These are phyloP conservation scores for Eremothecium gossypii DNA, from an alignment of 1,139 yeast species.

Conservation along the genomic window DNA sequence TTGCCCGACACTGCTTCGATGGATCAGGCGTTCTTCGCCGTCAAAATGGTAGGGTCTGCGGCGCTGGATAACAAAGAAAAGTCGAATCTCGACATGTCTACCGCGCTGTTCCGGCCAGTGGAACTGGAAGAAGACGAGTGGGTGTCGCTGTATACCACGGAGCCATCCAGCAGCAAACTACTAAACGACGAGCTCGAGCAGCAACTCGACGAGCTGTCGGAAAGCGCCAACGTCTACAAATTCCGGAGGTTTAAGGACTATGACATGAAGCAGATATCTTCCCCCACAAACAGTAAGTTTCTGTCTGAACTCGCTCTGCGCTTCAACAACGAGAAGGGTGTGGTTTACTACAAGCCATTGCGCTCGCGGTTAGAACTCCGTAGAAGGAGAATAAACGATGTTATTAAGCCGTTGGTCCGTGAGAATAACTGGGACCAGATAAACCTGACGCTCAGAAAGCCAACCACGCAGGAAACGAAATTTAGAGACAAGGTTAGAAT, in stretches of 20 bases:
- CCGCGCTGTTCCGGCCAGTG: slow-evolving; percentile 69
- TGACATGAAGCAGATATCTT: slow-evolving; percentile 58
- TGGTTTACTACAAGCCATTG: slow-evolving; percentile 70
- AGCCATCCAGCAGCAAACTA: slow-evolving; percentile 38
- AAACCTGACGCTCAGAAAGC: slow-evolving; percentile 27
- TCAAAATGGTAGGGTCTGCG: slow-evolving; percentile 78
- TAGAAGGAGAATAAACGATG: slow-evolving; percentile 64
- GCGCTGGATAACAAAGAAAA: slow-evolving; percentile 40
- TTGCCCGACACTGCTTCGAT: slow-evolving; percentile 84
- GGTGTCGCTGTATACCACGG: slow-evolving; percentile 63
- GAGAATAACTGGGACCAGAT: slow-evolving; percentile 35
- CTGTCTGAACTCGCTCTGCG: slow-evolving; percentile 48
- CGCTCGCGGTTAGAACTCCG: slow-evolving; percentile 72
- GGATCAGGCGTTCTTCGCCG: slow-evolving; percentile 64
- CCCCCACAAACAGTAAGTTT: slow-evolving; percentile 39
- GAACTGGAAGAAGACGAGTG: slow-evolving; percentile 71
- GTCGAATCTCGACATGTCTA: slow-evolving; percentile 40
- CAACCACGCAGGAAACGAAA: slow-evolving; percentile 29
- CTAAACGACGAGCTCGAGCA: slow-evolving; percentile 34
- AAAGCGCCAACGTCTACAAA: slow-evolving; percentile 38
- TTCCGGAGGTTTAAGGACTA: slow-evolving; percentile 69
- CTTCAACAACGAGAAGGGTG: slow-evolving; percentile 44
- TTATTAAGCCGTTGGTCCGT: slow-evolving; percentile 33
- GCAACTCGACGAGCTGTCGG: slow-evolving; percentile 38
- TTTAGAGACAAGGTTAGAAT: slow-evolving; percentile 28